Evolutionary conservation across 2,329 filamentous ascomycete species (phyloP).

Genomic region (Diaporthe caulivora): DNA sequence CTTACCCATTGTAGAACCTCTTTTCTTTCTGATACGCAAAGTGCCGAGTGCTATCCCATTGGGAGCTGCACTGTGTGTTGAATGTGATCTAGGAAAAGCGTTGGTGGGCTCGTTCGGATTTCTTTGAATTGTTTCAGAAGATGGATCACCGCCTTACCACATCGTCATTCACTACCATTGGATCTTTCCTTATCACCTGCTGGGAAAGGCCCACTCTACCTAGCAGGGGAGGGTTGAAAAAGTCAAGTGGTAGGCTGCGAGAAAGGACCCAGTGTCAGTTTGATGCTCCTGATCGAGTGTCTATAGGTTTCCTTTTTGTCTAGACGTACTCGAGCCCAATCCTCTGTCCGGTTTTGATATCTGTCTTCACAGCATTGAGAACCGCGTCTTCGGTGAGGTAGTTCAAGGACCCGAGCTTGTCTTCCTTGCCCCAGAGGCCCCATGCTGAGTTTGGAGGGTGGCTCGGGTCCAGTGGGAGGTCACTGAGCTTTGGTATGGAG

Average conservation of each 20-base stretch:
- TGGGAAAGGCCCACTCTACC: neutral
- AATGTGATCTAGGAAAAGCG: neutral
- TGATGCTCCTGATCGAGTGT: neutral
- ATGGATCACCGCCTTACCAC: neutral
- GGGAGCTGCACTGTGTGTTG: conserved; percentile 8
- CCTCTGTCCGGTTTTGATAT: neutral
- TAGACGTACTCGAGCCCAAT: conserved; percentile 5
- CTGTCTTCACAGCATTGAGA: neutral
- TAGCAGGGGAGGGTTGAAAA: conserved; percentile 5
- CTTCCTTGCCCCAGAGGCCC: conserved; percentile 2
- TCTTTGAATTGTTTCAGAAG: neutral
- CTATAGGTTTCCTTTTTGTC: neutral
- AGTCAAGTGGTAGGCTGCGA: neutral
- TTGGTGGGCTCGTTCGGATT: neutral
- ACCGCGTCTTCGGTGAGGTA: neutral
- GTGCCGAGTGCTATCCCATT: conserved; percentile 6
- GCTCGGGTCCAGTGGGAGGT: neutral
- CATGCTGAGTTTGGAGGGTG: conserved; percentile 4
- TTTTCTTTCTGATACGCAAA: conserved; percentile 1
- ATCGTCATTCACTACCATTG: conserved; percentile 5
- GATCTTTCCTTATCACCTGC: neutral
- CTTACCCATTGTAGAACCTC: conserved; percentile 10
- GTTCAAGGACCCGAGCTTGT: conserved; percentile 4
- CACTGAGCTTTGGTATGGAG: neutral
- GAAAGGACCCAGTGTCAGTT: neutral